Percentiles rank a stretch among this genome's conserved stretches.
Conservation (phyloP, 495 filamentous ascomycete genomes). For the Cairneyella variabilis region DNA sequence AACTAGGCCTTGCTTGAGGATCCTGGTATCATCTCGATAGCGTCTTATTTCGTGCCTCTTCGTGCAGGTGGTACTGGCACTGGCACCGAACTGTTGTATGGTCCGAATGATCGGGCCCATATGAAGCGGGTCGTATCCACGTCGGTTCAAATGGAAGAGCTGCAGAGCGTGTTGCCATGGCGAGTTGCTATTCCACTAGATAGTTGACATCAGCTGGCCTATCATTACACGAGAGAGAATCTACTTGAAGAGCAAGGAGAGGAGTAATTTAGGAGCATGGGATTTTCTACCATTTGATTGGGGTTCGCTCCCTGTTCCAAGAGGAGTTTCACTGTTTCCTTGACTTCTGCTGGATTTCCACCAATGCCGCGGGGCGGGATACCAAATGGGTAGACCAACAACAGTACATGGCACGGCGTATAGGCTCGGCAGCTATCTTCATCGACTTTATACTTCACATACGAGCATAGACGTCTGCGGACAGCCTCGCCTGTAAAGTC, state of each 20-base stretch:
- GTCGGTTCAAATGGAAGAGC: neutral
- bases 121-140: no score
- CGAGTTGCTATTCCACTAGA: neutral
- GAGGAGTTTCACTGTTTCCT: neutral
- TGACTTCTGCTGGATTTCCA: no score
- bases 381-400: neutral
- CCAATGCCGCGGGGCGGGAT: no score
- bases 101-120: no score
- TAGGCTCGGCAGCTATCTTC: neutral
- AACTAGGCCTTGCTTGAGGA: no score
- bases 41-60: neutral
- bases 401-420: neutral
- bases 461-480: neutral
- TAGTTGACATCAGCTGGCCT: no score
- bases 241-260: no score
- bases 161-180: neutral
- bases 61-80: neutral
- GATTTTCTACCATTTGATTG: constrained; percentile 1
- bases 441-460: neutral
- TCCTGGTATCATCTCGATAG: no score
- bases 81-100: neutral
- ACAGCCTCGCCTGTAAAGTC: neutral
- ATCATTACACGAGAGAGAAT: no score
- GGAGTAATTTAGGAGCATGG: no score
- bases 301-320: neutral